Conservation (phyloP, 1,139 yeast genomes). For the Saccharomyces hybrid region DNA sequence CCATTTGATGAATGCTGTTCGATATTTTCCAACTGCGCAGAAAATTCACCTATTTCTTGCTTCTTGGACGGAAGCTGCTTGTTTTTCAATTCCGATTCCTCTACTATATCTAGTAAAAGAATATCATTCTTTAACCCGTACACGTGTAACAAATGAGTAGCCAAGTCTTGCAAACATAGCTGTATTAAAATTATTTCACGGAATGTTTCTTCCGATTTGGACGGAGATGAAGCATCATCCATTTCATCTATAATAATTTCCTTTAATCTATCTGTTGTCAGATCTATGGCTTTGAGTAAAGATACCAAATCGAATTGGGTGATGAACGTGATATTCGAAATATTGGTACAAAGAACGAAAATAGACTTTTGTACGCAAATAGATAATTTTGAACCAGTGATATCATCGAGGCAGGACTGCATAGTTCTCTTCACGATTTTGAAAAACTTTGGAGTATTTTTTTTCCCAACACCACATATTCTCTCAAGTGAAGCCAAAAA, state of each 20-base stretch:
- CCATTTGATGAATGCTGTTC: not conserved
- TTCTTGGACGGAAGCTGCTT: conserved; percentile 6
- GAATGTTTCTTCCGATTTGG: not conserved
- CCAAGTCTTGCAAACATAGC: conserved; percentile 10
- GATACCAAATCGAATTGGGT: conserved; percentile 19
- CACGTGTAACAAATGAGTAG: conserved; percentile 8
- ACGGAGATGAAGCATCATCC: not conserved
- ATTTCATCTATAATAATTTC: conserved; percentile 19
- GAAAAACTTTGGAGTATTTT: conserved; percentile 16
- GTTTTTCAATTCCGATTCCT: conserved; percentile 14
- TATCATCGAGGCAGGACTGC: conserved; percentile 9
- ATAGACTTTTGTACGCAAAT: conserved; percentile 9
- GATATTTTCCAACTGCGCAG: not conserved
- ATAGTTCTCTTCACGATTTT: conserved; percentile 15
- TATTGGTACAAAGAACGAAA: conserved; percentile 19
- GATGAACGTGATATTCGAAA: conserved; percentile 16
- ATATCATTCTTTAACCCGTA: conserved; percentile 15
- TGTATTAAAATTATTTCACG: conserved; percentile 6
- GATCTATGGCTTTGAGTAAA: conserved; percentile 18
- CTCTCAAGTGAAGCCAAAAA: conserved; percentile 16
- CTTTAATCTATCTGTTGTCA: conserved; percentile 20
- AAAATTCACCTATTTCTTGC: not conserved
- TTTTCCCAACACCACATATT: conserved; percentile 14
- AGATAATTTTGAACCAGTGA: conserved; percentile 4
- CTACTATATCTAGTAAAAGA: conserved; percentile 8